Base-by-base conservation (phyloP, 495 filamentous ascomycete species). In the Delitschia confertaspora region DNA sequence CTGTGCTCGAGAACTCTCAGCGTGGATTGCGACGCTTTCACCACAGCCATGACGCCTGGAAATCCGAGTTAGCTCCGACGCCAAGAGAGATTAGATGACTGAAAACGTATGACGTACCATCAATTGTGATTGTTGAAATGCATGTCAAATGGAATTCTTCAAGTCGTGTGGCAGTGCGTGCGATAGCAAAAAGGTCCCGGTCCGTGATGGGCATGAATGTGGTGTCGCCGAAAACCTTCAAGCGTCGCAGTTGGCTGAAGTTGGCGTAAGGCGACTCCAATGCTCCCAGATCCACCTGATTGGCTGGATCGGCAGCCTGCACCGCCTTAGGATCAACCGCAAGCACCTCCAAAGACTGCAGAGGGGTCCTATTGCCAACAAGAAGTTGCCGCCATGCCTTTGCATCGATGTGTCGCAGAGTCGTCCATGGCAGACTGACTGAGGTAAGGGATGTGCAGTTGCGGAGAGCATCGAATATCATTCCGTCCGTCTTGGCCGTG, bases 151-250 rank as follows among this genome's bases (percentile, higher is more conserved):
- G 69, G 21, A 75, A 63, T 31, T 70, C 65, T 33, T 70, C 62
- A 13, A 75, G 69, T 34, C 60, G 63, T 4, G 60, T 64, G 4
- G 72, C 72, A 0, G 71, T 74, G 9, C 61, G 63, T 7, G 72
- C 64, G 41, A 75, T 69, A 26, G 59, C 57, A 8, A 55, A 51
- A 8, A 75, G 51, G 43, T 75, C 72, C 4, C 58, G 59, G 42
- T 75, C 72, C 13, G 48, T 64, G 46, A 75, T 50, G 1, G 72
- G 71, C 58, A 67, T 67, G 49, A 72, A 60, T 19, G 69, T 67
- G 4, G 70, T 69, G 53, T 71, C 61, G 33, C 72, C 72, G 34
- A 72, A 71, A 27, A 75, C 58, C 59, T 75, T 75, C 27, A 75
- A 50, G 22, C 69, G 59, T 18, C 57, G 61, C 24, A 75, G 61